Base-by-base conservation (phyloP, 768 basidiomycete species). In the Phlebiopsis flavidoalba region DNA sequence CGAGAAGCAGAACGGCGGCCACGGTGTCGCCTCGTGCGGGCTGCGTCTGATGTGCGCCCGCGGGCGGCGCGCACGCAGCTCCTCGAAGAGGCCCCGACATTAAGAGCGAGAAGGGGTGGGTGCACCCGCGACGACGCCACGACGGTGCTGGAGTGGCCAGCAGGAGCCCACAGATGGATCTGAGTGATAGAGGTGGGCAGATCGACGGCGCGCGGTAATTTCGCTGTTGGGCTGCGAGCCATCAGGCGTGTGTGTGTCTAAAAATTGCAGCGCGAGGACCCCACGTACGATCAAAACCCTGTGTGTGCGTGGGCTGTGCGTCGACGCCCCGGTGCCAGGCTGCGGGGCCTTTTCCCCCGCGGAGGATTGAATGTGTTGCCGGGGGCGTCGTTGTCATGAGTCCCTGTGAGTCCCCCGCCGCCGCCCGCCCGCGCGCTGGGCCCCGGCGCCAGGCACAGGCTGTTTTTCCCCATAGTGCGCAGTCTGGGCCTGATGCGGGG, bases 151-250 rank as follows among this genome's bases (percentile, higher is more conserved):
- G 45, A 47, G n/a, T n/a, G n/a, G n/a, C 47, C 47, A 55, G 54
- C 54, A 55, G 36, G 40, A 43, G 54, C 36, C 54, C 54, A 55
- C 54, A 55, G 54, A 45, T 55, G 54, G 5, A 55, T 55, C 54
- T 35, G n/a, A 8, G 5, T 56, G 53, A 60, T 60, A 37, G 36
- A 31, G 53, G 15, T n/a, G 19, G 46, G 19, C 14, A 43, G 57
- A 58, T 58, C 61, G 26, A 10, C 36, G n/a, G n/a, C n/a, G 26
- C 26, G 61, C 52, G 61, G 61, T 36, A 62, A 50, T 62, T 62
- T 58, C 53, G 61, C 61, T 37, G 61, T 62, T 58, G 61, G 26
- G 56, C 24, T 49, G 37, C 24, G 12, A 7, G 17, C 36, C 5
- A 12, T 12, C 40, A 43, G 40, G 40, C 11, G 12, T 8, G 40